A percentile compares a stretch with the other conserved stretches of the same genome.
These are phyloP conservation scores for Zalaria obscura DNA, from an alignment of 2,329 filamentous ascomycete species.

Conservation along the genomic window DNA sequence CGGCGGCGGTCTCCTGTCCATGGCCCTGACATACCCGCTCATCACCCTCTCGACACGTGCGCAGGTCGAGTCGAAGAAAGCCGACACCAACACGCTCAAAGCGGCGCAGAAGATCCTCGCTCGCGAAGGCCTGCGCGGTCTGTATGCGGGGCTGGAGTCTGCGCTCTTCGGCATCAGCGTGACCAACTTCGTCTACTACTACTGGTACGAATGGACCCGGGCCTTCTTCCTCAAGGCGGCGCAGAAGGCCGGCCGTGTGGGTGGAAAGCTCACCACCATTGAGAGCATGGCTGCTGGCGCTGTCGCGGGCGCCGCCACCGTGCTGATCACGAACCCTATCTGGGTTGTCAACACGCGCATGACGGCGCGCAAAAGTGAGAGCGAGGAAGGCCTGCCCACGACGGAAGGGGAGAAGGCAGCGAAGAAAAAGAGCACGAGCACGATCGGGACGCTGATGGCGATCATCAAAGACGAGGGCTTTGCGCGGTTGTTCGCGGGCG, in stretches of 20 bases:
- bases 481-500: constrained; percentile 74
- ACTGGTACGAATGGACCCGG: constrained; percentile 97
- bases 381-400: constrained; percentile 22
- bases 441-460: constrained; percentile 65
- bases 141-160: constrained; percentile 87
- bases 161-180: constrained; percentile 95
- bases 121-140: constrained; percentile 74
- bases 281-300: constrained; percentile 95
- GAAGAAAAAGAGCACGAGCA: constrained; percentile 48
- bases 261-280: constrained; percentile 59
- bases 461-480: constrained; percentile 76
- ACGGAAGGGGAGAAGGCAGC: constrained; percentile 22
- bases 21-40: constrained; percentile 93
- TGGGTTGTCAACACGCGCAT: constrained; percentile 99
- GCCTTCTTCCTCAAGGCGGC: constrained; percentile 36
- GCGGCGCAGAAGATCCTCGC: constrained; percentile 78
- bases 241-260: constrained; percentile 3
- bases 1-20: constrained; percentile 86
- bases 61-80: constrained; percentile 92
- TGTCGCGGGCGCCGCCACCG: constrained; percentile 83
- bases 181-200: constrained; percentile 99
- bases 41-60: constrained; percentile 95
- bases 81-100: constrained; percentile 68
- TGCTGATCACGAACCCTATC: constrained; percentile 94
- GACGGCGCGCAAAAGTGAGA: constrained; percentile 68